Conservation (phyloP, 768 basidiomycete genomes). For the Porphyrellus cyaneotinctus region DNA sequence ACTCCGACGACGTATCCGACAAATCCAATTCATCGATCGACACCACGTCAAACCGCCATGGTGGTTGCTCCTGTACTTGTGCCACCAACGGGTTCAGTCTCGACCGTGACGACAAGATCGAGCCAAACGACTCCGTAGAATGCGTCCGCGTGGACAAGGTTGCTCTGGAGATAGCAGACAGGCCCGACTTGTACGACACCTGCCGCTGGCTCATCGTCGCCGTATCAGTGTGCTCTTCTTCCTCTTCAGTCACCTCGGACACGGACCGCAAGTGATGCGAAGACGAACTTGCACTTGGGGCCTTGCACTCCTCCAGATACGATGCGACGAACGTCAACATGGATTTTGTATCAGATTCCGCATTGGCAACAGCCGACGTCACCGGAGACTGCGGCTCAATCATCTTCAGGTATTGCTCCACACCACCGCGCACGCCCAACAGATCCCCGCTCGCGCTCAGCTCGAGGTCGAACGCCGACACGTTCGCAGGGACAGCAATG, state of each 20-base stretch:
- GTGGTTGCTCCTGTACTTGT: slow-evolving; percentile 37
- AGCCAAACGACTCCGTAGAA: slow-evolving; percentile 34
- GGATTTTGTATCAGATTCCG: slow-evolving; percentile 3
- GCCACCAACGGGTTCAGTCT: slow-evolving; percentile 30
- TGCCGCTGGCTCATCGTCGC: slow-evolving; percentile 12
- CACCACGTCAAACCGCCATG: slow-evolving; percentile 66
- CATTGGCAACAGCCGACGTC: slow-evolving; percentile 8
- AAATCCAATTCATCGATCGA: slow-evolving; percentile 77
- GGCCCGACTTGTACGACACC: slow-evolving; percentile 21
- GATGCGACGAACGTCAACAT: not conserved
- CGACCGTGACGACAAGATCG: slow-evolving; percentile 30
- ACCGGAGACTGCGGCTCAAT: slow-evolving; percentile 36
- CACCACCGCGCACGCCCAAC: slow-evolving; percentile 55
- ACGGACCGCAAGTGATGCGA: slow-evolving; percentile 28
- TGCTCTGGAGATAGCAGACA: slow-evolving; percentile 20
- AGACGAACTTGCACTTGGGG: not conserved
- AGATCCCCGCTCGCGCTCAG: slow-evolving; percentile 56
- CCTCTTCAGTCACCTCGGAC: slow-evolving; percentile 31
- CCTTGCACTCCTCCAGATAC: slow-evolving; percentile 7
- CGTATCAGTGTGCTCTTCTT: slow-evolving; percentile 21
- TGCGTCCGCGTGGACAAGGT: slow-evolving; percentile 26
- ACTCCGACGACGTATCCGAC: slow-evolving; percentile 70
- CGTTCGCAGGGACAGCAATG: slow-evolving; percentile 39
- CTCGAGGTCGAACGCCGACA: slow-evolving; percentile 72
- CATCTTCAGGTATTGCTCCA: slow-evolving; percentile 64